These are phyloP conservation scores for Epicoccum nigrum DNA, from an alignment of 2,329 filamentous ascomycete genomes.

Conservation along the genomic window DNA sequence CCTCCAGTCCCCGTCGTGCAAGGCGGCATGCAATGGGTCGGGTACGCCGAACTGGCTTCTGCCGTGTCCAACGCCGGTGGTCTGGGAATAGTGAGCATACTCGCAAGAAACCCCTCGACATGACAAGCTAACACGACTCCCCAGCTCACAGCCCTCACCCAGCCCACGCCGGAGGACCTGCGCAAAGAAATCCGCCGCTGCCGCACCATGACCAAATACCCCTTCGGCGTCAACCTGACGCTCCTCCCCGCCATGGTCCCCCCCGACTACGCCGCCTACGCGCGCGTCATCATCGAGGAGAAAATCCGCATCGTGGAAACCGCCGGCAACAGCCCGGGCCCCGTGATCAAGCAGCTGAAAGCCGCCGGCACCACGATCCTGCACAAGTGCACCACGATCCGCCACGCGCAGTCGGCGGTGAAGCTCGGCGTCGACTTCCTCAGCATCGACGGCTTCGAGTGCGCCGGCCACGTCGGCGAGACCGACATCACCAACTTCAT, in stretches of 20 bases:
- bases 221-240: constrained; percentile 94
- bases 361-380: constrained; percentile 77
- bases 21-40: constrained; percentile 87
- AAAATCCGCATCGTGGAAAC: constrained; percentile 91
- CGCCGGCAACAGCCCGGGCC: constrained; percentile 86
- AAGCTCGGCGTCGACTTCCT: constrained; percentile 97
- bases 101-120: neutral
- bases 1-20: constrained; percentile 76
- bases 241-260: constrained; percentile 88
- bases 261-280: constrained; percentile 91
- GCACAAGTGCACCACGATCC: constrained; percentile 97
- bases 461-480: constrained; percentile 88
- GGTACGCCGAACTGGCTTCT: constrained; percentile 77
- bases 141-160: constrained; percentile 81
- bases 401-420: constrained; percentile 87
- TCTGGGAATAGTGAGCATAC: constrained; percentile 65
- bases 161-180: constrained; percentile 88
- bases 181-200: constrained; percentile 92
- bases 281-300: constrained; percentile 91
- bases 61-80: constrained; percentile 73
- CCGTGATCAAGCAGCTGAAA: constrained; percentile 89
- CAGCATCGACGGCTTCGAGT: constrained; percentile 97
- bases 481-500: constrained; percentile 90
- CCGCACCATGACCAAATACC: constrained; percentile 75
- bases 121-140: constrained; percentile 19